These are phyloP conservation scores for Monilinia laxa DNA, from an alignment of 2,329 filamentous ascomycete species.

Conservation along the genomic window DNA sequence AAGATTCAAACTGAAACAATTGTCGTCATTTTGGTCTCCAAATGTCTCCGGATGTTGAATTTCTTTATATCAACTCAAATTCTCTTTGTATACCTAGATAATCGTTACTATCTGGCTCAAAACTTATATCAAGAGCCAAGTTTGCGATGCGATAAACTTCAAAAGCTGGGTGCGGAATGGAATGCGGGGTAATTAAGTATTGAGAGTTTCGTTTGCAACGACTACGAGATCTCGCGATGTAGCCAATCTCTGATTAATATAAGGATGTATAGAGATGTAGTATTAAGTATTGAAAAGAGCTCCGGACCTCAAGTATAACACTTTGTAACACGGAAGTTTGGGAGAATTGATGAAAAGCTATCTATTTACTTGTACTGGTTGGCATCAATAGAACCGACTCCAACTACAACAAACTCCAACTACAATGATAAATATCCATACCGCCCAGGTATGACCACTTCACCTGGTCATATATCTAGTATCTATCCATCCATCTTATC, in stretches of 20 bases:
- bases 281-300: not conserved
- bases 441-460: not conserved
- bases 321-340: not conserved
- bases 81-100: conserved; percentile 1
- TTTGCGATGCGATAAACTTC: conserved; percentile 2
- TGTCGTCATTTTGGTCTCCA: not conserved
- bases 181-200: conserved; percentile 9
- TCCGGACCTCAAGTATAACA: not conserved
- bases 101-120: not conserved
- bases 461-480: not conserved
- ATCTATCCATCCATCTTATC: too few species aligned
- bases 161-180: conserved; percentile 7
- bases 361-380: not conserved
- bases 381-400: not conserved
- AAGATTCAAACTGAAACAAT: not conserved
- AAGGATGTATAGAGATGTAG: too few species aligned
- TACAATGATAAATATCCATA: not conserved
- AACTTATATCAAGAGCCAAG: not conserved
- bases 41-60: not conserved
- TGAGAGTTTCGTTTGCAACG: conserved; percentile 6
- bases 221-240: not conserved
- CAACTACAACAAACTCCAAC: not conserved
- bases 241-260: not conserved
- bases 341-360: not conserved
- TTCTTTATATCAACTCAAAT: not conserved